phyloP scores from a whole-genome alignment of 139 green algal genomes.

The Protoeuglena noctilucae region DNA sequence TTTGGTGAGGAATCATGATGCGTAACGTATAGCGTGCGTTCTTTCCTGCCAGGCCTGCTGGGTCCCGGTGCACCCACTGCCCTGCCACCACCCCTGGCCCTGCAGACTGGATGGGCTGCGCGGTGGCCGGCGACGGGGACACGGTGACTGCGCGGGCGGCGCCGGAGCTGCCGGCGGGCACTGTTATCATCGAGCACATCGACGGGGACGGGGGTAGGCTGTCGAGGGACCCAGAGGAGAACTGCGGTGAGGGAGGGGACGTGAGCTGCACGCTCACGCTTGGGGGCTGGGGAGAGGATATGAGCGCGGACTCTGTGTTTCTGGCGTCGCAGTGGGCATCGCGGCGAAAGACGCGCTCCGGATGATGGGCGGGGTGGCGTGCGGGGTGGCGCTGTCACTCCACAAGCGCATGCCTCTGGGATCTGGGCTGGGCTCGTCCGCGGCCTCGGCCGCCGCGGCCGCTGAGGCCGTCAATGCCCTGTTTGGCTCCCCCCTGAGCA shows the following conservation, averaged over 20 bases:
- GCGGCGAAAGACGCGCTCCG: conserved; percentile 70
- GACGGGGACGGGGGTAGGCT: conserved; percentile 73
- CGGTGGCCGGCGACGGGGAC: conserved; percentile 82
- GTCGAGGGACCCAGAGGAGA: conserved; percentile 51
- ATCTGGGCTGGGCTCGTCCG: conserved; percentile 74
- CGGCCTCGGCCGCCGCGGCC: conserved; percentile 72
- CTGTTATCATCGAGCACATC: conserved; percentile 74
- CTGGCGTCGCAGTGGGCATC: no score
- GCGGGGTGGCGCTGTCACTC: conserved; percentile 61
- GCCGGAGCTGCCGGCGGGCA: conserved; percentile 31
- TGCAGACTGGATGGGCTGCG: conserved; percentile 96
- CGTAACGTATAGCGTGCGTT: no score
- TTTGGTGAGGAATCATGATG: no score
- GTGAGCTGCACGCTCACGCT: no score
- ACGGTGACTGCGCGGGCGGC: conserved; percentile 53
- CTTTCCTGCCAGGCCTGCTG: no score
- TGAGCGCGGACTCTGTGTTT: no score
- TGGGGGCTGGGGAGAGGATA: no score
- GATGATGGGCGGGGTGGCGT: conserved; percentile 51
- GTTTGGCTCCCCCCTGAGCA: conserved; percentile 65
- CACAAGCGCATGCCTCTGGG: conserved; percentile 87
- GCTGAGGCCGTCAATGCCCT: conserved; percentile 76
- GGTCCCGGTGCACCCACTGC: no score
- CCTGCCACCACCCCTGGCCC: no score
- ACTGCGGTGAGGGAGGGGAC: no score